Evolutionary conservation across 1,284 basidiomycete species (phyloP).

Genomic region (Fomitopsis schrenkii): DNA sequence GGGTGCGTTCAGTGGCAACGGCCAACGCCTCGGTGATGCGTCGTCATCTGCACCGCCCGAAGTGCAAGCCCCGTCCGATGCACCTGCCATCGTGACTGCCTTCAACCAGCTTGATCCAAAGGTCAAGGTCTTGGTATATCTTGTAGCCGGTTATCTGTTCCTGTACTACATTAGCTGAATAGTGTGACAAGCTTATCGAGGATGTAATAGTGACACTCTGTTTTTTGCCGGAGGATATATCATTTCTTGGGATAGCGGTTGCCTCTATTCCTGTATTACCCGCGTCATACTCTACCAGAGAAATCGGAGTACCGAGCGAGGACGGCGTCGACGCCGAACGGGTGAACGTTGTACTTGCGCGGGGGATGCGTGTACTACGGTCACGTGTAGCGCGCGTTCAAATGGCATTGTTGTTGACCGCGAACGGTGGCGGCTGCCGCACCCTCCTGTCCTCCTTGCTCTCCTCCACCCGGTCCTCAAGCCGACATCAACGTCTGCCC

Average conservation of each 20-base stretch:
- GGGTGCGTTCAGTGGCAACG: slow-evolving; percentile 60
- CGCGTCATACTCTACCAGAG: too few relatives aligned
- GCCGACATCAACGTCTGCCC: not conserved
- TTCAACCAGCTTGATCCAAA: slow-evolving; percentile 58
- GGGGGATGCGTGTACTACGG: not conserved
- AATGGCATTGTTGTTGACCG: not conserved
- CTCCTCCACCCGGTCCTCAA: not conserved
- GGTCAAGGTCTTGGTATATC: slow-evolving; percentile 54
- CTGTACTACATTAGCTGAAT: slow-evolving; percentile 50
- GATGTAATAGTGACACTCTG: not conserved
- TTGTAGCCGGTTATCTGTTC: slow-evolving; percentile 58
- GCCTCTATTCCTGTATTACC: too few relatives aligned
- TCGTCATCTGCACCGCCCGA: slow-evolving; percentile 19
- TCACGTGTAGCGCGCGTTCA: not conserved
- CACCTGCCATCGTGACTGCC: slow-evolving; percentile 30
- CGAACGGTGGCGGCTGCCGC: not conserved
- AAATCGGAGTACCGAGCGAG: too few relatives aligned
- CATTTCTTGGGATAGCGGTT: not conserved
- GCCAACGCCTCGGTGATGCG: slow-evolving; percentile 61
- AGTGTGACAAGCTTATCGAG: not conserved
- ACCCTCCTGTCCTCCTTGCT: not conserved
- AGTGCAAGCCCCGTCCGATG: slow-evolving; percentile 22
- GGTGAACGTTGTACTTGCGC: too few relatives aligned
- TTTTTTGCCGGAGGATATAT: not conserved
- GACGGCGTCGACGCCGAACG: too few relatives aligned